Base-by-base conservation (phyloP, 148 eudicot genomes). In the Camellia japonica region DNA sequence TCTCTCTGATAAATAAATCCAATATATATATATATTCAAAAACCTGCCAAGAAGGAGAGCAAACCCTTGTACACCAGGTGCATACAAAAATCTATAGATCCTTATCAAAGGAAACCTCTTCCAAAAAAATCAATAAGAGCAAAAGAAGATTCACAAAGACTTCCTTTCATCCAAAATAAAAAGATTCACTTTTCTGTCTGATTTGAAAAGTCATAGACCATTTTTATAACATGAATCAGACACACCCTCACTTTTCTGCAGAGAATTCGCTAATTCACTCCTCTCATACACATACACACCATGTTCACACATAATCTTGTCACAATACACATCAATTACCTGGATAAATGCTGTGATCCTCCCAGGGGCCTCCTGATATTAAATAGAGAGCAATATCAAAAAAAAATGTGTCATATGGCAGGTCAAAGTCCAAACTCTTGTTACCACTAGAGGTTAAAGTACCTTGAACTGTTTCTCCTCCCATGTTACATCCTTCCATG, bases 401-500 rank as follows among this genome's bases (percentile, higher is more conserved):
- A 51, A 51, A 65, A 20, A 74, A 54, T 30, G 38, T 20, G 11
- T 43, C 38, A 55, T 18, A 66, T 0, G 30, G 56, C 7, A 63
- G 66, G 72, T 84, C 61, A 80, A 54, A 73, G 23, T 78, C 67
- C 42, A 80, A 78, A 20, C 23, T 55, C 10, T 30, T 52, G 68
- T 30, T 52, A 42, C 20, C 19, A 74, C 52, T 20, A 78, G 51
- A 74, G 62, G 67, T 72, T 81, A 63, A 73, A 85, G 47, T 75
- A 83, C 97, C 97, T 88, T 51, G 72, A 92, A 92, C 20, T 77
- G 79, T 81, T 90, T 94, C 82, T 88, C 86, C 82, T 80, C 79
- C 98, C 97, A 94, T 38, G 81, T 74, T 13, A 92, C 82, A 56
- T 87, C 90, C 82, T 84, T 74, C 92, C 93, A 90, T 30, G 91